Evolutionary conservation across 768 basidiomycete species (phyloP).

Genomic region (Gymnopilus dilepis): DNA sequence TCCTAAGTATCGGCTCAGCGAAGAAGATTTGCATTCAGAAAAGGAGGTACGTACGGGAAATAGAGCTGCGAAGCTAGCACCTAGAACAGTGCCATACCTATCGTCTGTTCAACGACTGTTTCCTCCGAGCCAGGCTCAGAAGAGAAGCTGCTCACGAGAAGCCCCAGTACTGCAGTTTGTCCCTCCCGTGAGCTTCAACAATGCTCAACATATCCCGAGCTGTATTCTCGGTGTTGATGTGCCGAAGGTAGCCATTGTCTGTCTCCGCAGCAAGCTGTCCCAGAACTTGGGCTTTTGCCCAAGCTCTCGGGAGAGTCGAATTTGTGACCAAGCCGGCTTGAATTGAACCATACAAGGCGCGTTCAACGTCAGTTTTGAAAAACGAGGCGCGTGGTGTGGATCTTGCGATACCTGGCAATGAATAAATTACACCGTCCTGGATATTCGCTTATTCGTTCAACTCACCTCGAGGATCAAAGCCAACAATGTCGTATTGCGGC

Average conservation of each 20-base stretch:
- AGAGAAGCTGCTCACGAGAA: conserved; percentile 30
- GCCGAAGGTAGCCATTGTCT: conserved; percentile 31
- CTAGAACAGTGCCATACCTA: conserved; percentile 35
- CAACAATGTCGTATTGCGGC: conserved; percentile 50
- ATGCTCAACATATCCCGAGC: conserved; percentile 44
- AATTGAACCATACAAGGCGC: conserved; percentile 21
- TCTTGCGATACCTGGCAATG: conserved; percentile 37
- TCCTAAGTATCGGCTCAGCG: conserved; percentile 26
- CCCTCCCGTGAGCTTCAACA: conserved; percentile 33
- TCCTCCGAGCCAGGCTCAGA: conserved; percentile 8
- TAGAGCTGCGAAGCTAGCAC: conserved; percentile 37
- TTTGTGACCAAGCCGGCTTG: conserved; percentile 28
- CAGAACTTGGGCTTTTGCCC: conserved; percentile 35
- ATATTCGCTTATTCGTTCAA: not conserved
- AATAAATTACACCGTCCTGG: not conserved
- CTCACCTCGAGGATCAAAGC: conserved; percentile 54
- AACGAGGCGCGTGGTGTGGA: conserved; percentile 41
- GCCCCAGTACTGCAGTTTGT: conserved; percentile 42
- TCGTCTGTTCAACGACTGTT: not conserved
- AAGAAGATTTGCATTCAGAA: not conserved
- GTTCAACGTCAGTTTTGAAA: conserved; percentile 40
- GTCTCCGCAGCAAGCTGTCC: conserved; percentile 38
- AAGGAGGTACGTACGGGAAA: conserved; percentile 34
- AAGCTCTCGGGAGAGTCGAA: conserved; percentile 31
- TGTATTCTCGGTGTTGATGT: conserved; percentile 42